Evolutionary conservation across 345 rosid genomes (phyloP).

Genomic region (Brassica incana): DNA sequence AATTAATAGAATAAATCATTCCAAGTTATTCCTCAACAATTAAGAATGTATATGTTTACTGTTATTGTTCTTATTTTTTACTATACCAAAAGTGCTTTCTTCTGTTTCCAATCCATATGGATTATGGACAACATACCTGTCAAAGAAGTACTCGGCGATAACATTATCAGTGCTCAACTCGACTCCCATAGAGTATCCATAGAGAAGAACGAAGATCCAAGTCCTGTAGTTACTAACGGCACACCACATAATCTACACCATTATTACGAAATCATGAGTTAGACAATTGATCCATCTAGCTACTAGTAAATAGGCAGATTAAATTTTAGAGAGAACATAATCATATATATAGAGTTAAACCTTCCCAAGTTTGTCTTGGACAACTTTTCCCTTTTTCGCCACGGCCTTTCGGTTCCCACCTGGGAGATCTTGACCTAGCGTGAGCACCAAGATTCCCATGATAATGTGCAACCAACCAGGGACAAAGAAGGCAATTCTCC

Average conservation of each 20-base stretch:
- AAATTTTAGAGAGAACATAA: not conserved
- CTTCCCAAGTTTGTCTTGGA: slow-evolving; percentile 67
- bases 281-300: not conserved
- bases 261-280: not conserved
- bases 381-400: slow-evolving; percentile 59
- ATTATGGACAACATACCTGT: slow-evolving; percentile 41
- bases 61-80: not conserved
- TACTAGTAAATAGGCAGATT: not conserved
- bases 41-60: not conserved
- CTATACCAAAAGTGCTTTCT: not conserved
- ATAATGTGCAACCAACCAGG: slow-evolving; percentile 60
- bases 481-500: slow-evolving; percentile 72
- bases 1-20: too few species aligned
- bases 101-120: not conserved
- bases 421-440: slow-evolving; percentile 73
- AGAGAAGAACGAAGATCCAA: slow-evolving; percentile 63
- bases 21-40: too few species aligned
- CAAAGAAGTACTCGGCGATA: slow-evolving; percentile 69
- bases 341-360: slow-evolving; percentile 27
- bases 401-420: slow-evolving; percentile 58
- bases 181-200: slow-evolving; percentile 66
- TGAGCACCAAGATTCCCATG: slow-evolving; percentile 62
- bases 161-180: slow-evolving; percentile 69
- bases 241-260: slow-evolving; percentile 52
- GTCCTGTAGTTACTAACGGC: slow-evolving; percentile 64